Evolutionary conservation across 345 rosid genomes (phyloP), one percentile per base, ranked within the genome.

Genomic region (Carallia pectinifolia): DNA sequence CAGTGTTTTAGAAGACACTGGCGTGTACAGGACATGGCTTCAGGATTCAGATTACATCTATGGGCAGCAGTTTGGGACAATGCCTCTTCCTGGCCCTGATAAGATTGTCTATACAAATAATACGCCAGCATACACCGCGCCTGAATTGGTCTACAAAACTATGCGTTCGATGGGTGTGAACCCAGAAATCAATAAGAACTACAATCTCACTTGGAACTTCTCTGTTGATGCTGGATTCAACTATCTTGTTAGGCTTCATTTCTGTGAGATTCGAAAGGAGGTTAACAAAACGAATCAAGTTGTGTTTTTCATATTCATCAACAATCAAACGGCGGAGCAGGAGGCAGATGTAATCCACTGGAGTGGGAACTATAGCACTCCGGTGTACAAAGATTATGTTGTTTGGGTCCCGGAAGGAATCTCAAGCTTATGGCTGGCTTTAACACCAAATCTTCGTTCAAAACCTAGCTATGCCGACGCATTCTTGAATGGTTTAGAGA

Each of bases 401-500:
- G 39, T 52, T 36, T 37, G 3, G 70, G 50, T 74, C 3, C 62
- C 62, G 18, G 56, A 15, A 17, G 53, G 58, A 54, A 18, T 37
- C 30, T 40, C 4, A 29, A 39, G 4, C 70, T 29, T 70, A 44
- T 56, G 67, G 63, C 63, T 75, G 9, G 65, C 61, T 36, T n/a
- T 75, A 16, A 76, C 68, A 33, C 79, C 81, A 0, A 55, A n/a
- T 16, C 6, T 38, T 3, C 7, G 6, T 0, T 0, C 0, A 1
- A 1, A 16, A 2, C 17, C 36, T 7, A 0, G 0, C 7, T 3
- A 7, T 33, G 1, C 4, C 13, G 71, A 76, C 54, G 75, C 79
- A 12, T 8, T 76, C 52, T 50, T 76, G 67, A 76, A 76, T 18
- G 79, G 79, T 37, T 23, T 65, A 30, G 79, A 76, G 58, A 71